These are phyloP conservation scores for Leishmania amazonensis DNA, from an alignment of 208 protist species.

Conservation along the genomic window DNA sequence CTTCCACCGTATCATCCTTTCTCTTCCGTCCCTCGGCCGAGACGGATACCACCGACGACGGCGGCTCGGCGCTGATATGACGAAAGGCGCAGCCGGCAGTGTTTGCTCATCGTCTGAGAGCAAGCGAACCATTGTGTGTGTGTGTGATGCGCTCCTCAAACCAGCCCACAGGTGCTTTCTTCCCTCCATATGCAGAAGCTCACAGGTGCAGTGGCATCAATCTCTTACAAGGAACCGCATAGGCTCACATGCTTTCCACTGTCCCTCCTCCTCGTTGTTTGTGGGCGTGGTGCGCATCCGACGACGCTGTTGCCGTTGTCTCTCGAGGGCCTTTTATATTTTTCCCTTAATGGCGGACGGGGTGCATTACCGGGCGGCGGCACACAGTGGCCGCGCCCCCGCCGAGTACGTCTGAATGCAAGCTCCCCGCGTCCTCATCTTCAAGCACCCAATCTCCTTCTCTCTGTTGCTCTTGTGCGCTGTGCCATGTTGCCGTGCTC, in stretches of 20 bases:
- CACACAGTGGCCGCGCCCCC: not conserved
- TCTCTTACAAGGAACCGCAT: not conserved
- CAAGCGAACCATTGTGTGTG: not conserved
- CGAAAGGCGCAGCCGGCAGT: not conserved
- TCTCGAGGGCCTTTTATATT: not conserved
- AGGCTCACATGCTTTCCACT: not conserved
- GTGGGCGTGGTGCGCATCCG: not conserved
- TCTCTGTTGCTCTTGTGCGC: not conserved
- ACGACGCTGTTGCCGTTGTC: not conserved
- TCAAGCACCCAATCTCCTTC: not conserved
- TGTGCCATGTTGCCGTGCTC: not conserved
- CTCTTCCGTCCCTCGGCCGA: slow-evolving; percentile 20
- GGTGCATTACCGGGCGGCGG: not conserved
- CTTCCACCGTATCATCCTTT: slow-evolving; percentile 27
- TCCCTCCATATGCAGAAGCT: not conserved
- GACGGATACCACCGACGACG: slow-evolving; percentile 27
- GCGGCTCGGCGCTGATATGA: slow-evolving; percentile 22
- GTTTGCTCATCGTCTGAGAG: not conserved
- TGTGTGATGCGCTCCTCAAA: not conserved
- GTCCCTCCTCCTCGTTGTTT: not conserved
- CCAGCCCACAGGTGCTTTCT: too few relatives aligned
- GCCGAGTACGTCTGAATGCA: not conserved
- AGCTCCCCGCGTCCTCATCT: not conserved
- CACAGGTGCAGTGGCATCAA: not conserved
- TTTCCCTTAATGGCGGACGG: not conserved